Percentiles rank a stretch among this genome's conserved stretches.
Evolutionary conservation across 352 stramenopile species (phyloP).

Genomic region (Aphanomyces astaci): DNA sequence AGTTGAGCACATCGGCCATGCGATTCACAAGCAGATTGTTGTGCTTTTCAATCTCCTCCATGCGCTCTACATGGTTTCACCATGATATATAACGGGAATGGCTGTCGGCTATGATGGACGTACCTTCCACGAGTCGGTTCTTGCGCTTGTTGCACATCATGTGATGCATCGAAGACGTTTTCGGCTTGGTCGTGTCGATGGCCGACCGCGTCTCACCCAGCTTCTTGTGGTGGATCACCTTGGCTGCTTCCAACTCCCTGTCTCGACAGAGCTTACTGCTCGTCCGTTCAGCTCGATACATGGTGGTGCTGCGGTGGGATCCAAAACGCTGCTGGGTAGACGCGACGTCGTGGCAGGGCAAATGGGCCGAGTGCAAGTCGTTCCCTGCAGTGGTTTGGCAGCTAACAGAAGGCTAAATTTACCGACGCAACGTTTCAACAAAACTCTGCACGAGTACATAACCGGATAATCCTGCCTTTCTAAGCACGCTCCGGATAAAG

Average conservation of each 20-base stretch:
- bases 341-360: too few species aligned
- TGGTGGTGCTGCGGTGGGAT: too few species aligned
- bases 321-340: too few species aligned
- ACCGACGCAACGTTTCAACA: too few species aligned
- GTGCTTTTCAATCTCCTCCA: slow-evolving; percentile 5
- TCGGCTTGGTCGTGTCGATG: slow-evolving; percentile 16
- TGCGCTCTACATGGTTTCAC: neutral
- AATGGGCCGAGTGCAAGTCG: too few species aligned
- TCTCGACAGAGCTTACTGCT: slow-evolving; percentile 70
- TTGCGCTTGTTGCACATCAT: slow-evolving; percentile 9
- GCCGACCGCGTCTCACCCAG: slow-evolving; percentile 34
- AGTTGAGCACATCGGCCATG: slow-evolving; percentile 17
- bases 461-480: too few species aligned
- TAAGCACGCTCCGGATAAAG: too few species aligned
- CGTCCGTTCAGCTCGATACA: slow-evolving; percentile 68
- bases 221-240: slow-evolving; percentile 63
- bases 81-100: too few species aligned
- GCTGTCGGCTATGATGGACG: neutral
- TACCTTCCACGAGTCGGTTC: slow-evolving; percentile 5
- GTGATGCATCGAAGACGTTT: slow-evolving; percentile 14
- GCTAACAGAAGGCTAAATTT: too few species aligned
- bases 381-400: too few species aligned
- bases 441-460: too few species aligned
- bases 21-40: slow-evolving; percentile 17
- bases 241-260: slow-evolving; percentile 56